phyloP scores from a whole-genome alignment of 2,329 filamentous ascomycete genomes.

The Trichoderma oligosporum region DNA sequence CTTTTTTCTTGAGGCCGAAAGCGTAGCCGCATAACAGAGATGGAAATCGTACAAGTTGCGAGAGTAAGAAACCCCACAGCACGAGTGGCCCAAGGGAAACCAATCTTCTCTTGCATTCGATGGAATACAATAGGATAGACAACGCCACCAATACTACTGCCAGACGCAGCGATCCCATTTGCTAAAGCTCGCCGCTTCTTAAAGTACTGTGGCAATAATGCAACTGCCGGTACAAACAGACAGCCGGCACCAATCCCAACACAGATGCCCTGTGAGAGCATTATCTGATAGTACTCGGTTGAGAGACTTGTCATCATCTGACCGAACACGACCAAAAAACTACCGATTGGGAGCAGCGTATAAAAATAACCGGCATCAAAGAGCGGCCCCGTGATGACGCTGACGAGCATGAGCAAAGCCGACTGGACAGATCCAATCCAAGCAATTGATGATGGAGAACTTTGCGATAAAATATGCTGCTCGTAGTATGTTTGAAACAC shows the following conservation, averaged over 20 bases:
- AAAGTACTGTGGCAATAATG: conserved; percentile 36
- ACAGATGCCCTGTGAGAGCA: conserved; percentile 44
- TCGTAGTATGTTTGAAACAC: conserved; percentile 55
- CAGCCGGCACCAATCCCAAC: conserved; percentile 44
- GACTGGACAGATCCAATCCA: conserved; percentile 46
- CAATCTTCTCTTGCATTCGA: conserved; percentile 24
- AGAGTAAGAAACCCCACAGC: conserved; percentile 30
- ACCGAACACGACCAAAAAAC: conserved; percentile 43
- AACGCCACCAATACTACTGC: conserved; percentile 33
- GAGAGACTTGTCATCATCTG: conserved; percentile 41
- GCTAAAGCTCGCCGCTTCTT: conserved; percentile 28
- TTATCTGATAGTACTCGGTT: conserved; percentile 42
- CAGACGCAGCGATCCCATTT: conserved; percentile 33
- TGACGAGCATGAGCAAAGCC: conserved; percentile 39
- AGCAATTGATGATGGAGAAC: conserved; percentile 33
- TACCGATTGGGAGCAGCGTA: conserved; percentile 39
- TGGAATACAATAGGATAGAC: conserved; percentile 31
- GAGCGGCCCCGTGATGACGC: conserved; percentile 39
- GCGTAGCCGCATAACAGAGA: conserved; percentile 38
- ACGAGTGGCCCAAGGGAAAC: conserved; percentile 31
- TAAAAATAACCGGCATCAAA: conserved; percentile 47
- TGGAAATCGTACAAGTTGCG: conserved; percentile 34
- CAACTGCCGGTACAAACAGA: conserved; percentile 37
- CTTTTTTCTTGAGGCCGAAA: conserved; percentile 28
- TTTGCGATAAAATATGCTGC: conserved; percentile 30